Evolutionary conservation across 148 eudicot genomes (phyloP).

Genomic region (Rhododendron kiyosumense): DNA sequence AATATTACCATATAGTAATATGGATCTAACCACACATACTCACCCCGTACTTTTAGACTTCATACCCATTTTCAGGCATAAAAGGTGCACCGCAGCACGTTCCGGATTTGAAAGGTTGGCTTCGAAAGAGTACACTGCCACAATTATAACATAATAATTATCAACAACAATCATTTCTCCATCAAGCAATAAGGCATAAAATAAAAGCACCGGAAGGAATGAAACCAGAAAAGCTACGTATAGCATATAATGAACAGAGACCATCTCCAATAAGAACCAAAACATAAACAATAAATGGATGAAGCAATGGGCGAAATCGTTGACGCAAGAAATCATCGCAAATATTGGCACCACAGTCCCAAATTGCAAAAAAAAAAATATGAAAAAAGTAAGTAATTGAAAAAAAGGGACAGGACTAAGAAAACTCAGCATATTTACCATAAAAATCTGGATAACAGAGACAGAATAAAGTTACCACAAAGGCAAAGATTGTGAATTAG

Average conservation of each 20-base stretch:
- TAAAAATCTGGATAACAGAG: neutral
- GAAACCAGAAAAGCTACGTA: neutral
- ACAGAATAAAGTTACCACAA: neutral
- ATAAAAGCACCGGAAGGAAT: neutral
- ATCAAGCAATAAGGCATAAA: neutral
- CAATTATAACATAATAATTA: neutral
- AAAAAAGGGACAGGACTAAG: neutral
- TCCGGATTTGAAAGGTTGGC: constrained; percentile 44
- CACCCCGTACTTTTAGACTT: constrained; percentile 80
- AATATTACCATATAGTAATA: too few relatives aligned
- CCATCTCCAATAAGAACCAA: neutral
- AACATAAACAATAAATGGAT: neutral
- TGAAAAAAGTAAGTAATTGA: neutral
- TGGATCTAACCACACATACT: constrained; percentile 16
- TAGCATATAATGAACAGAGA: neutral
- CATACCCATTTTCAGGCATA: constrained; percentile 60
- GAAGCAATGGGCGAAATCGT: neutral
- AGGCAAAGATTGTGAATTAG: neutral
- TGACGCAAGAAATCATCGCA: neutral
- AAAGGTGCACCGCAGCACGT: constrained; percentile 59
- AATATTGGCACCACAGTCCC: neutral
- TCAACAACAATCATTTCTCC: neutral
- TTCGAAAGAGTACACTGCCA: constrained; percentile 67
- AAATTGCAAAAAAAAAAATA: neutral
- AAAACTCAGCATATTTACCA: neutral